Evolutionary conservation across 495 filamentous ascomycete species (phyloP).

Genomic region (Aspergillus sparsus): DNA sequence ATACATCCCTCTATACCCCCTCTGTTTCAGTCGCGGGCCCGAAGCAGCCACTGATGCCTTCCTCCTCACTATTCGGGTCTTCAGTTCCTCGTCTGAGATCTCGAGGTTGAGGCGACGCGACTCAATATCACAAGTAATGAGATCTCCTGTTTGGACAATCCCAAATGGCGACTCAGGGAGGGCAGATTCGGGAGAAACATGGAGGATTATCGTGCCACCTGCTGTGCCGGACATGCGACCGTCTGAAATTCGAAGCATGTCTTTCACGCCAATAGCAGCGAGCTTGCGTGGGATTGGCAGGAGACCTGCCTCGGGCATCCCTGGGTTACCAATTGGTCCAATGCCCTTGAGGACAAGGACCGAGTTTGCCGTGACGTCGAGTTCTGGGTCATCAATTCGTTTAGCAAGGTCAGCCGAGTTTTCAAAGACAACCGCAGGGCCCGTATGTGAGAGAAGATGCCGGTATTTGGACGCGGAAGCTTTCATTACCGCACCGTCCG

Average conservation of each 20-base stretch:
- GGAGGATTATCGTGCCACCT: conserved; percentile 66
- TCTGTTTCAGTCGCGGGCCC: conserved; percentile 31
- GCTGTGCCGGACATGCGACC: conserved; percentile 71
- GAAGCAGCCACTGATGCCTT: conserved; percentile 15
- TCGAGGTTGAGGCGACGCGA: conserved; percentile 46
- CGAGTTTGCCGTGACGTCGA: conserved; percentile 52
- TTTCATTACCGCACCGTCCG: conserved; percentile 61
- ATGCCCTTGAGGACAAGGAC: conserved; percentile 63
- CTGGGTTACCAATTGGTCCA: conserved; percentile 64
- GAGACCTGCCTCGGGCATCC: conserved; percentile 63
- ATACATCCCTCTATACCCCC: conserved; percentile 67
- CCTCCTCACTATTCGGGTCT: conserved; percentile 40
- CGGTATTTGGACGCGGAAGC: conserved; percentile 61
- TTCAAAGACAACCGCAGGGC: conserved; percentile 60
- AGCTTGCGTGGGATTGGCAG: conserved; percentile 63
- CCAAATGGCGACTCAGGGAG: conserved; percentile 58
- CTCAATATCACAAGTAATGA: conserved; percentile 57
- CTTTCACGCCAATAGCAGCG: conserved; percentile 55
- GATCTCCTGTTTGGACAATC: conserved; percentile 59
- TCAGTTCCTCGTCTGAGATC: conserved; percentile 50
- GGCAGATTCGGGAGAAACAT: conserved; percentile 63
- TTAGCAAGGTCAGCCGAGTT: conserved; percentile 56
- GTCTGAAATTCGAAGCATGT: conserved; percentile 68
- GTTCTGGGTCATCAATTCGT: conserved; percentile 57
- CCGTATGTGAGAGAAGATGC: conserved; percentile 51